Percentiles rank a stretch among this genome's conserved stretches.
phyloP scores from a whole-genome alignment of 805 yeast genomes.

The Yarrowia sp. region DNA sequence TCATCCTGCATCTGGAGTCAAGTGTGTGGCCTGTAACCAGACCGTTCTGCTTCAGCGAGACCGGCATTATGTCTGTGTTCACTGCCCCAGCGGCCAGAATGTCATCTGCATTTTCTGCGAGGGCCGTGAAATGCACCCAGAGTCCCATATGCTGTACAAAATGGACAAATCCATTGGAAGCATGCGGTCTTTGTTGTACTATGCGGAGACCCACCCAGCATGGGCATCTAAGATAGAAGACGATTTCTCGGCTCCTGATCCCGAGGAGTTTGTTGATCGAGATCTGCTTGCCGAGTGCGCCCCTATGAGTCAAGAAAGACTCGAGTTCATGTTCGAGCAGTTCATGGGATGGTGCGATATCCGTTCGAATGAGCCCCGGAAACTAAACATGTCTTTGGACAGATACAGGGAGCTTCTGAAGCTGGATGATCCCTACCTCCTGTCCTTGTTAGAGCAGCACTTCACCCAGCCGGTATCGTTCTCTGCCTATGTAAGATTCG shows the following conservation, averaged over 20 bases:
- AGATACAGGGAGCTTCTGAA: constrained; percentile 5
- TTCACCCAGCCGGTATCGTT: neutral
- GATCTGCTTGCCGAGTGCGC: neutral
- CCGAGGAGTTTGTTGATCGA: constrained; percentile 7
- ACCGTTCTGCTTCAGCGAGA: neutral
- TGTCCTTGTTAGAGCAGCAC: constrained; percentile 5
- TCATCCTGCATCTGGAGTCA: constrained; percentile 3
- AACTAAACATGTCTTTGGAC: neutral
- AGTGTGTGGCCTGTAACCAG: constrained; percentile 5
- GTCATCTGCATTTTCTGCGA: constrained; percentile 36
- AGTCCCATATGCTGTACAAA: constrained; percentile 32
- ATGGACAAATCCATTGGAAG: constrained; percentile 27
- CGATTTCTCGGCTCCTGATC: neutral
- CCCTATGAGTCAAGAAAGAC: neutral
- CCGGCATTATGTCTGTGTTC: constrained; percentile 16
- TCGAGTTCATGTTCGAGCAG: constrained; percentile 20
- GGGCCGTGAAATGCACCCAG: constrained; percentile 30
- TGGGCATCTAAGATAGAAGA: constrained; percentile 2
- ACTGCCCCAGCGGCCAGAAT: constrained; percentile 8
- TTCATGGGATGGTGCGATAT: constrained; percentile 20
- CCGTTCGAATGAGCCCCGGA: neutral
- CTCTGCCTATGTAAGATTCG: constrained; percentile 1
- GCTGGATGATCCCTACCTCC: constrained; percentile 7
- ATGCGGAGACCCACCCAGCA: constrained; percentile 12
- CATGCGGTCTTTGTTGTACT: neutral